phyloP scores from a whole-genome alignment of 1,139 yeast genomes.

The Scheffersomyces stambukii region DNA sequence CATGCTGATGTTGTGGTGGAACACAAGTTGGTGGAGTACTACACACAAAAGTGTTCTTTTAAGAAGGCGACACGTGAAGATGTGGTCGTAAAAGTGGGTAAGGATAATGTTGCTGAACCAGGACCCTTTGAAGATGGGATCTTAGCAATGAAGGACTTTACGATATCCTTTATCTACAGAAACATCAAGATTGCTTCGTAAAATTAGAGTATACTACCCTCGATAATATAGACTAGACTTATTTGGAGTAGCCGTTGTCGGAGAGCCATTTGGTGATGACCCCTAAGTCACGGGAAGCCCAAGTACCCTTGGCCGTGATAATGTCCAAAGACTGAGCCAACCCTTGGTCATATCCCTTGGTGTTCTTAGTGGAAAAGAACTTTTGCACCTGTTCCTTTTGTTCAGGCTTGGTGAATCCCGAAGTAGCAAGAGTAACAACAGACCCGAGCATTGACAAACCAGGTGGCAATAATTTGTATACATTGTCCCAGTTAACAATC shows the following conservation, averaged over 20 bases:
- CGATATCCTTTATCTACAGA: conserved; percentile 27
- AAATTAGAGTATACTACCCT: too few species aligned
- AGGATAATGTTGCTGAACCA: conserved; percentile 10
- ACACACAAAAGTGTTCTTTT: conserved; percentile 39
- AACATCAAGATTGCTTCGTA: too few species aligned
- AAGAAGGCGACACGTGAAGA: conserved; percentile 20
- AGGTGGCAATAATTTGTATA: conserved; percentile 71
- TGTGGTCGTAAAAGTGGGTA: conserved; percentile 14
- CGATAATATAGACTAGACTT: not conserved
- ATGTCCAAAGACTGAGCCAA: conserved; percentile 70
- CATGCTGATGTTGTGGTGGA: conserved; percentile 46
- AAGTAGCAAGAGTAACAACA: conserved; percentile 57
- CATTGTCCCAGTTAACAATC: conserved; percentile 65
- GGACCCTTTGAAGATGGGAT: conserved; percentile 28
- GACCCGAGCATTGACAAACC: conserved; percentile 74
- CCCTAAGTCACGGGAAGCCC: conserved; percentile 62
- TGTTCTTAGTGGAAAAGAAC: conserved; percentile 59
- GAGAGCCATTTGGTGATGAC: conserved; percentile 53
- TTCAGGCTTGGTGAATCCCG: conserved; percentile 61
- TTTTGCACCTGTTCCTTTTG: conserved; percentile 53
- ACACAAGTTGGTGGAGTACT: conserved; percentile 47
- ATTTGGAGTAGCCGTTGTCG: conserved; percentile 38
- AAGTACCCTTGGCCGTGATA: conserved; percentile 55
- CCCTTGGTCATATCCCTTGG: conserved; percentile 71
- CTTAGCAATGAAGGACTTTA: conserved; percentile 28